Conservation (phyloP, 805 yeast genomes). For the Lachancea cidri region DNA sequence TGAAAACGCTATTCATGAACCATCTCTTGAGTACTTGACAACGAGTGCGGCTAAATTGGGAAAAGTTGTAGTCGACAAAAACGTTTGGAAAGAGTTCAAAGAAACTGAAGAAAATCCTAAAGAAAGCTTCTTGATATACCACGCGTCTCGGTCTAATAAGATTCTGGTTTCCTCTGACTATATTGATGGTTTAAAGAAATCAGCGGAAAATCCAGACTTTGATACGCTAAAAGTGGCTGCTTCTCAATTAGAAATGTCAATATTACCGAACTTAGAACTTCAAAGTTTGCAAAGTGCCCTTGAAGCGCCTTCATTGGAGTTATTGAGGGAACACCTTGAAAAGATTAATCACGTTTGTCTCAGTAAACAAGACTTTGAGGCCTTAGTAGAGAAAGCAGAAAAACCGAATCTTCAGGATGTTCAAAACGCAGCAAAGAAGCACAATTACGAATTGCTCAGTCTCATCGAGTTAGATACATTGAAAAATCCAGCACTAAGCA, state of each 20-base stretch:
- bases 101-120: background rate
- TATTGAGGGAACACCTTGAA: background rate
- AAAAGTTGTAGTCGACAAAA: conserved; percentile 6
- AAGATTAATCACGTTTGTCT: background rate
- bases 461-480: conserved; percentile 3
- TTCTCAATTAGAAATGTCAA: conserved; percentile 24
- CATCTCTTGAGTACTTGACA: conserved; percentile 9
- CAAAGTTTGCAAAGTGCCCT: conserved; percentile 4
- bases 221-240: conserved; percentile 14
- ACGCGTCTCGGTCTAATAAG: background rate
- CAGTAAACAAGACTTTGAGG: background rate
- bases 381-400: background rate
- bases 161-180: too few species aligned
- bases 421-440: conserved; percentile 1
- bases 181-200: conserved; percentile 1
- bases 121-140: too few species aligned
- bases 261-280: conserved; percentile 23
- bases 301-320: background rate
- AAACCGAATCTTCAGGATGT: background rate
- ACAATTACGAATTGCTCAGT: background rate
- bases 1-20: background rate
- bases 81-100: background rate
- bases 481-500: background rate
- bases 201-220: background rate
- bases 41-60: conserved; percentile 11